Conservation (phyloP, 2,329 filamentous ascomycete species). For the Ophiostoma triangulosporum region DNA sequence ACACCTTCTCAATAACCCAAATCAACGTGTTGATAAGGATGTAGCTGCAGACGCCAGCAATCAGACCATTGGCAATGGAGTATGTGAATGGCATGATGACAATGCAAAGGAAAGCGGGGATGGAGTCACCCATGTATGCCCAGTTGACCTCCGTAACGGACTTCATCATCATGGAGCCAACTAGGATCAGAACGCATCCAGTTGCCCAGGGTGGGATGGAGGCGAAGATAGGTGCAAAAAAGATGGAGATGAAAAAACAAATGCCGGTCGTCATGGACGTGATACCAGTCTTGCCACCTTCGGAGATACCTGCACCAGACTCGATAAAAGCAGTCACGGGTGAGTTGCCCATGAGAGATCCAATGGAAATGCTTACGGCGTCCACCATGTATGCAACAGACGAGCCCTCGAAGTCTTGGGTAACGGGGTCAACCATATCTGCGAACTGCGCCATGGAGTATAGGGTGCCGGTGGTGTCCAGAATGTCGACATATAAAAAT, state of each 20-base stretch:
- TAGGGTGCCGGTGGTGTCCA: slow-evolving; percentile 63
- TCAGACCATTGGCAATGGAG: slow-evolving; percentile 64
- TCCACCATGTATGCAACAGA: slow-evolving; percentile 67
- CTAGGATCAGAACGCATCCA: slow-evolving; percentile 57
- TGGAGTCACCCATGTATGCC: slow-evolving; percentile 62
- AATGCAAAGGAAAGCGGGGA: slow-evolving; percentile 64
- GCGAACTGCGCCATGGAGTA: slow-evolving; percentile 71
- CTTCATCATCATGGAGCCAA: slow-evolving; percentile 66
- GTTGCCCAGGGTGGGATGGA: slow-evolving; percentile 70
- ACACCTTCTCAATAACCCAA: slow-evolving; percentile 30
- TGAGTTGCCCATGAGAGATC: slow-evolving; percentile 53
- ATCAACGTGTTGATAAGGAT: slow-evolving; percentile 35
- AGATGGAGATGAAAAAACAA: slow-evolving; percentile 58
- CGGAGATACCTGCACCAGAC: slow-evolving; percentile 61
- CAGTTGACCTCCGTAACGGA: slow-evolving; percentile 65
- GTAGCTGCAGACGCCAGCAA: slow-evolving; percentile 47
- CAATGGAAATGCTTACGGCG: slow-evolving; percentile 57
- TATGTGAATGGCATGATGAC: slow-evolving; percentile 67
- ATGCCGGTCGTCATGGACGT: slow-evolving; percentile 56
- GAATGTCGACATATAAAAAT: slow-evolving; percentile 68
- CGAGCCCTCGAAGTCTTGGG: slow-evolving; percentile 66
- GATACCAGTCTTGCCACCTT: slow-evolving; percentile 60
- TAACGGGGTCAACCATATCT: slow-evolving; percentile 39
- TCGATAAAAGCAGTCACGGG: slow-evolving; percentile 66
- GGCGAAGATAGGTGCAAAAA: slow-evolving; percentile 65